Base-by-base conservation (phyloP, 176 grass and related monocot genomes). In the Aegilops tauschii region DNA sequence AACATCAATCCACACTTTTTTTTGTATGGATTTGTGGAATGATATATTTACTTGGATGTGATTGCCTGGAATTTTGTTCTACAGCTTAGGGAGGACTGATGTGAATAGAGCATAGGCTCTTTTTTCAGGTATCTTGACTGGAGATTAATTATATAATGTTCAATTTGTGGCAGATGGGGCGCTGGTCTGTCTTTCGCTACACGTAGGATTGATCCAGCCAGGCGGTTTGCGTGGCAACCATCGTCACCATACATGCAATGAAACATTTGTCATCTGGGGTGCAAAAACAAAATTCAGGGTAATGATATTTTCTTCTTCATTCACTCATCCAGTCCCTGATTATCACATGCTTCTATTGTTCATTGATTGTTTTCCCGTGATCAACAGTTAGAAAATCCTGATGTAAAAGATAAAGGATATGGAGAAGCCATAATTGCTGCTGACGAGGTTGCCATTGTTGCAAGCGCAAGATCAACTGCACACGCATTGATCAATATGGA, bases 251-350 rank as follows among this genome's bases (percentile, higher is more conserved):
- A 90, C 89, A 35, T 98, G 97, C 77, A 96, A 98, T 32, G 97
- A 98, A 69, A 98, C 97, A 17, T 91, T 98, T 2, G 83, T 98
- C 74, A 94, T 98, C 79, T 96, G 97, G 97, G 97, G 97, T 47
- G 97, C 94, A 20, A 90, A 90, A 80, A 98, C 97, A 73, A 94
- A 96, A 81, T 98, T 98, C 83, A 94, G 97, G 84, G 97, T 98
- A 87, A 84, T 28, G 39, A 42, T 66, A 36, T 49, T 40, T 31
- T 35, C 18, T 65, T 63, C 49, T 9, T 18, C 28, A 56, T 65
- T 64, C 23, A 56, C 3, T 18, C 28, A 56, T 49, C 47, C 23
- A 56, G 6, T 8, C 35, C 59, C 27, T 37, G n/a, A 61, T 30
- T 30, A 68, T 82, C 17, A n/a, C 12, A 58, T 72, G 14, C 2